A percentile compares a stretch with the other conserved stretches of the same genome.
phyloP scores from a whole-genome alignment of 345 rosid species.

The Passiflora organensis region DNA sequence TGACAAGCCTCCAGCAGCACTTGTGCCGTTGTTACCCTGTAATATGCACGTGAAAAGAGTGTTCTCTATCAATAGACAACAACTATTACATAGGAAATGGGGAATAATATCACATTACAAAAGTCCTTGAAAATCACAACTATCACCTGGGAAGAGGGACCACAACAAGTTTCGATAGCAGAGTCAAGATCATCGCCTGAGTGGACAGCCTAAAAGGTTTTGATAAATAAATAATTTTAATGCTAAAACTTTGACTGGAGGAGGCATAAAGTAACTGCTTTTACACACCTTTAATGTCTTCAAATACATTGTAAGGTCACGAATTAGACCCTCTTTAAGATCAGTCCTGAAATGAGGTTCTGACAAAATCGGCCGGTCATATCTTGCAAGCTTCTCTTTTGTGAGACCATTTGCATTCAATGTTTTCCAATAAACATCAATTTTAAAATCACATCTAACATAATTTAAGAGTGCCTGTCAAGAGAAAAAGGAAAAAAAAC shows the following conservation, averaged over 20 bases:
- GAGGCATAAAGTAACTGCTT: neutral
- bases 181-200: constrained; percentile 45
- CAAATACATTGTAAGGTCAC: constrained; percentile 38
- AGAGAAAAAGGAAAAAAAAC: neutral
- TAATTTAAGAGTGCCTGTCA: constrained; percentile 37
- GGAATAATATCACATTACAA: constrained; percentile 1
- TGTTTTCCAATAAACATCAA: constrained; percentile 39
- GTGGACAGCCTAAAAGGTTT: constrained; percentile 27
- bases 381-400: constrained; percentile 38
- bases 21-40: constrained; percentile 22
- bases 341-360: constrained; percentile 35
- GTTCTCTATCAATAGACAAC: neutral
- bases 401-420: constrained; percentile 32
- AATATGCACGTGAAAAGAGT: constrained; percentile 2
- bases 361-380: constrained; percentile 40
- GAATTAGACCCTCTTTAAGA: constrained; percentile 32
- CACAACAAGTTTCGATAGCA: constrained; percentile 33
- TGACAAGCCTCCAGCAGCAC: constrained; percentile 16
- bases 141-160: constrained; percentile 26
- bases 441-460: constrained; percentile 26
- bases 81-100: neutral
- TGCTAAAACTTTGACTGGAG: neutral
- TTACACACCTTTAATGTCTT: constrained; percentile 35
- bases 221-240: neutral
- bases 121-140: neutral